A percentile compares a stretch with the other conserved stretches of the same genome.
phyloP scores from a whole-genome alignment of 2,329 filamentous ascomycete species.

The Coniosporium uncinatum region DNA sequence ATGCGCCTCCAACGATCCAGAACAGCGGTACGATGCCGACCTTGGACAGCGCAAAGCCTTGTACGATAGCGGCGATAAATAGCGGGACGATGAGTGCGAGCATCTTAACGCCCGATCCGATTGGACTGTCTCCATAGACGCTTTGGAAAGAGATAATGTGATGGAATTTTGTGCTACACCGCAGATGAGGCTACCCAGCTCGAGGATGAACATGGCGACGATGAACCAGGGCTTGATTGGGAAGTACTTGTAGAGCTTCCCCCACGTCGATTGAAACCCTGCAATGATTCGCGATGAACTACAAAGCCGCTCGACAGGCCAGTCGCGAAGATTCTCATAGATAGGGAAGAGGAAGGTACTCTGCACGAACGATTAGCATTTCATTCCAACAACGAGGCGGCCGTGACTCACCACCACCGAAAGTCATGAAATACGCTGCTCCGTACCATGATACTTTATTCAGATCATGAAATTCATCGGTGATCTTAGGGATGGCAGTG shows the following conservation, averaged over 20 bases:
- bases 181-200: slow-evolving; percentile 51
- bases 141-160: slow-evolving; percentile 44
- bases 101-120: slow-evolving; percentile 31
- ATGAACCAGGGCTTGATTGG: slow-evolving; percentile 28
- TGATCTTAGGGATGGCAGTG: slow-evolving; percentile 30
- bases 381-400: not conserved
- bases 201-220: slow-evolving; percentile 37
- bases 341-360: not conserved
- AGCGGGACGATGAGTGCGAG: slow-evolving; percentile 31
- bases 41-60: slow-evolving; percentile 14
- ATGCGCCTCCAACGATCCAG: slow-evolving; percentile 17
- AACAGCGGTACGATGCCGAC: slow-evolving; percentile 27
- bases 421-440: too few relatives aligned
- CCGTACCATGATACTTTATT: slow-evolving; percentile 32
- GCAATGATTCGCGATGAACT: too few relatives aligned
- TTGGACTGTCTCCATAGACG: slow-evolving; percentile 23
- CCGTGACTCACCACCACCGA: slow-evolving; percentile 9
- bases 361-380: not conserved
- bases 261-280: slow-evolving; percentile 36
- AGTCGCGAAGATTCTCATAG: slow-evolving; percentile 5
- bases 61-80: slow-evolving; percentile 14
- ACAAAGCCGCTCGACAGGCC: too few relatives aligned
- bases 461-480: slow-evolving; percentile 31
- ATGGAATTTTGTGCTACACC: slow-evolving; percentile 35
- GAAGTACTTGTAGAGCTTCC: slow-evolving; percentile 40